Conservation (phyloP, 306 rosid species). For the Fagus sylvatica region DNA sequence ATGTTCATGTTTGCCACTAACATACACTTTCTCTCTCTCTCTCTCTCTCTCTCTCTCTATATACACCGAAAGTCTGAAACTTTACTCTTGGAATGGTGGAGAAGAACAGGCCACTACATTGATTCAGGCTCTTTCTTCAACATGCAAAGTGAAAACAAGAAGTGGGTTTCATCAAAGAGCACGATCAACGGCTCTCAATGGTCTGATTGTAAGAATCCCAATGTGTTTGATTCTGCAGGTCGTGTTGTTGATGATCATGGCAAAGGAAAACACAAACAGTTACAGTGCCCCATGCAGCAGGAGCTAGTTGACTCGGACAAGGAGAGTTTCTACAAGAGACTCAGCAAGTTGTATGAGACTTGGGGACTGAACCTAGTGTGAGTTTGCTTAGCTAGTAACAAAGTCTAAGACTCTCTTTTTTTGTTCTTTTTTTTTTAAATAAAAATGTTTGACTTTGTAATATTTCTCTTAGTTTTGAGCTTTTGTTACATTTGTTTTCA, state of each 20-base stretch:
- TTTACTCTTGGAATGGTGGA: no score
- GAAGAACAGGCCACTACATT: no score
- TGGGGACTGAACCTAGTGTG: constrained; percentile 36
- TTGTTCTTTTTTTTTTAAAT: not conserved
- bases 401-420: not conserved
- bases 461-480: no score
- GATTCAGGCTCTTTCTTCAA: not conserved
- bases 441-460: no score
- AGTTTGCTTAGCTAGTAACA: constrained; percentile 4
- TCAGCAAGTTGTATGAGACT: constrained; percentile 22
- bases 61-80: no score
- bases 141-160: constrained; percentile 24
- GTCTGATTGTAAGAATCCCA: not conserved
- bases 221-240: no score
- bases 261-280: constrained; percentile 16
- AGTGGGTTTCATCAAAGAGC: constrained; percentile 8
- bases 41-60: no score
- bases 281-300: not conserved
- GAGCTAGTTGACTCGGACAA: not conserved
- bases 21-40: no score
- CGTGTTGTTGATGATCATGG: not conserved
- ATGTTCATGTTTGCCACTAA: no score
- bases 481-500: no score
- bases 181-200: constrained; percentile 8
- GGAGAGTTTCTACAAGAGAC: constrained; percentile 30